These are phyloP conservation scores for Aeschynomene evenia DNA, from an alignment of 306 rosid genomes.

Conservation along the genomic window DNA sequence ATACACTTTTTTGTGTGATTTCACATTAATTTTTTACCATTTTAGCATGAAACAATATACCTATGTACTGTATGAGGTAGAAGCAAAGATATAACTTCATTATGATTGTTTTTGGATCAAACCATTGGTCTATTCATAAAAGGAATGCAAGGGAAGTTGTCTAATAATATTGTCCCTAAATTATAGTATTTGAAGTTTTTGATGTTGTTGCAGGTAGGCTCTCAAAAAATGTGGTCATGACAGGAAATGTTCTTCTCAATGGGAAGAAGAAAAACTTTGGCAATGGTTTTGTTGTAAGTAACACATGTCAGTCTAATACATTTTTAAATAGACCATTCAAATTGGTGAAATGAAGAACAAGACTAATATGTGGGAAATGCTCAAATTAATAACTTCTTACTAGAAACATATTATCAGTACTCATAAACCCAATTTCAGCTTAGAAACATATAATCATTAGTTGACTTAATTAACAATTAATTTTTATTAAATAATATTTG, in stretches of 20 bases:
- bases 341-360: too few relatives aligned
- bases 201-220: conserved; percentile 60
- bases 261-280: conserved; percentile 69
- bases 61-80: background rate
- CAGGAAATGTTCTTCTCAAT: conserved; percentile 70
- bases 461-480: background rate
- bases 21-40: background rate
- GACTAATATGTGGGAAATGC: too few relatives aligned
- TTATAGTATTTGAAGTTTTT: conserved; percentile 5
- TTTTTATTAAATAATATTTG: too few relatives aligned
- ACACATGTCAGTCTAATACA: background rate
- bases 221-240: conserved; percentile 73
- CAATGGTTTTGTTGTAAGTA: conserved; percentile 68
- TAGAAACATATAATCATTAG: too few relatives aligned
- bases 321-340: background rate
- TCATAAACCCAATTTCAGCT: too few relatives aligned
- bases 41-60: background rate
- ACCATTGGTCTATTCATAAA: background rate
- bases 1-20: too few relatives aligned
- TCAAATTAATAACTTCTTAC: too few relatives aligned
- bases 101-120: background rate
- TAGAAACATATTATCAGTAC: too few relatives aligned
- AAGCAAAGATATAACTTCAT: background rate
- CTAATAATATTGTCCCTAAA: too few relatives aligned
- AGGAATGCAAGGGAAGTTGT: background rate